Percentiles rank a stretch among this genome's conserved stretches.
phyloP scores from a whole-genome alignment of 176 grass and related monocot genomes.

The Urochloa ruziziensis region DNA sequence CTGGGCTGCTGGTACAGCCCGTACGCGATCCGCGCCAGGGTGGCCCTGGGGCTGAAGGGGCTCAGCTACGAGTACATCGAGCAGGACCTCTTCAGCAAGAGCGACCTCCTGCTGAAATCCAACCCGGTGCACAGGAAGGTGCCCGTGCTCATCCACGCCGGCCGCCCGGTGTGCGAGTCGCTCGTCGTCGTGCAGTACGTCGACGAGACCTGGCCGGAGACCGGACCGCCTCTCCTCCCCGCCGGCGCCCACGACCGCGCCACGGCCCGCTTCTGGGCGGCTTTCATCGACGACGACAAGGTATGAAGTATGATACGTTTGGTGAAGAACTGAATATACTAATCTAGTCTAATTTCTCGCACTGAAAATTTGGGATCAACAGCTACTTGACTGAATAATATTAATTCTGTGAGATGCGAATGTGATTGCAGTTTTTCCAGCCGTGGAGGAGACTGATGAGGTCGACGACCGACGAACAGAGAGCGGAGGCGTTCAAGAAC shows the following conservation, averaged over 20 bases:
- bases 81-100: constrained; percentile 36
- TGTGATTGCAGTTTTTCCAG: constrained; percentile 19
- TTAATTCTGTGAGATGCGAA: neutral
- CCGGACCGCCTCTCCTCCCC: neutral
- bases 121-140: constrained; percentile 52
- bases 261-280: constrained; percentile 34
- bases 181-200: constrained; percentile 39
- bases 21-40: constrained; percentile 19
- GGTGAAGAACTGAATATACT: neutral
- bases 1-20: constrained; percentile 42
- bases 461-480: constrained; percentile 41
- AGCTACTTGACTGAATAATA: neutral
- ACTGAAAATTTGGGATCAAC: neutral
- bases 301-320: neutral
- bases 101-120: constrained; percentile 33
- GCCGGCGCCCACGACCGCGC: constrained; percentile 28
- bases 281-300: constrained; percentile 30
- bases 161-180: constrained; percentile 41
- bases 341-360: neutral
- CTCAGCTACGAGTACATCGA: constrained; percentile 40
- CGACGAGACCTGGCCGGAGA: constrained; percentile 3
- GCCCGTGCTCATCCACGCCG: constrained; percentile 46
- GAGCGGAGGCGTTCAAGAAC: constrained; percentile 22
- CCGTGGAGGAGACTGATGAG: neutral
- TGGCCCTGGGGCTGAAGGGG: constrained; percentile 35